These are phyloP conservation scores for Cercospora sp. DNA, from an alignment of 2,329 filamentous ascomycete genomes.

Conservation along the genomic window DNA sequence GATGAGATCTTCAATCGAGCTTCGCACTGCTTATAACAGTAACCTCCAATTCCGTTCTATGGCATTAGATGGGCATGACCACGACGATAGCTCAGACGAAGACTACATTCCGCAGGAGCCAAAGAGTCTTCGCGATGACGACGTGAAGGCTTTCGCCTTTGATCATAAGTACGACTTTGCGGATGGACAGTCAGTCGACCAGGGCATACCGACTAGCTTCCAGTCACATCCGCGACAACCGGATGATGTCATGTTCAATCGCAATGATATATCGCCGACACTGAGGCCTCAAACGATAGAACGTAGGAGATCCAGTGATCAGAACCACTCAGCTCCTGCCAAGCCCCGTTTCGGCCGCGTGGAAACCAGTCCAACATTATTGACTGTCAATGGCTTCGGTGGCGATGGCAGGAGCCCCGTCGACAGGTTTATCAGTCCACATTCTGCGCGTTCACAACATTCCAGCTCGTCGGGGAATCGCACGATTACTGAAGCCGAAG, in stretches of 20 bases:
- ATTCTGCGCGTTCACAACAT: constrained; percentile 23
- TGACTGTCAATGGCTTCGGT: constrained; percentile 21
- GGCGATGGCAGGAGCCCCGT: constrained; percentile 22
- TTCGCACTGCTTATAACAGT: constrained; percentile 30
- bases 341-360: constrained; percentile 34
- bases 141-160: constrained; percentile 24
- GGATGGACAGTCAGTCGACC: constrained; percentile 37
- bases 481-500: constrained; percentile 27
- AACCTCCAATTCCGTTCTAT: constrained; percentile 27
- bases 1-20: constrained; percentile 36
- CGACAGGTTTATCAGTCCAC: constrained; percentile 28
- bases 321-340: constrained; percentile 22
- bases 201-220: constrained; percentile 41
- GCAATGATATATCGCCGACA: constrained; percentile 22
- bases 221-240: constrained; percentile 32
- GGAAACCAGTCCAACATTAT: constrained; percentile 34
- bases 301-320: constrained; percentile 32
- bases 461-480: constrained; percentile 33
- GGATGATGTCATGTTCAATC: constrained; percentile 29
- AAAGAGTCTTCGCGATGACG: constrained; percentile 15
- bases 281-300: constrained; percentile 14
- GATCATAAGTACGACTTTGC: constrained; percentile 36
- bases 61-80: constrained; percentile 15
- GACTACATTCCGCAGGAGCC: constrained; percentile 17
- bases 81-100: constrained; percentile 26